Evolutionary conservation across 257 asterid genomes (phyloP).

Genomic region (Parsonsia alboflavescens): DNA sequence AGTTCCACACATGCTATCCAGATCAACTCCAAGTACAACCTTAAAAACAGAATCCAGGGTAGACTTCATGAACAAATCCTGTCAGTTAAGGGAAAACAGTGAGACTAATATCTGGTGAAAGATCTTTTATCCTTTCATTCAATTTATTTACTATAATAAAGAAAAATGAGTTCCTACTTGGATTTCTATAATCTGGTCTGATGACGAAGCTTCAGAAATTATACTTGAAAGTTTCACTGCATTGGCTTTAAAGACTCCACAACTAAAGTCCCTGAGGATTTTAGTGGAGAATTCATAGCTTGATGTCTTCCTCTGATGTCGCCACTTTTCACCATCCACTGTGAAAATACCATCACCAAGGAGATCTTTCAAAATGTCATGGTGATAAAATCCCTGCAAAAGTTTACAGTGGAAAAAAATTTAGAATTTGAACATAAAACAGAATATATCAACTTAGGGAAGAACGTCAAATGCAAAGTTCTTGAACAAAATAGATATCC

Average conservation of each 20-base stretch:
- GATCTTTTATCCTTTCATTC: not conserved
- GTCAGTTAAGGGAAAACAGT: slow-evolving; percentile 5
- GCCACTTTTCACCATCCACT: slow-evolving; percentile 61
- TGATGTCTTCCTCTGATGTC: slow-evolving; percentile 54
- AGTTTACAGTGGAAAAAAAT: not conserved
- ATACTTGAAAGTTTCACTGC: slow-evolving; percentile 46
- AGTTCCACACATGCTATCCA: slow-evolving; percentile 45
- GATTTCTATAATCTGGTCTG: slow-evolving; percentile 37
- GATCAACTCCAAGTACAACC: slow-evolving; percentile 63
- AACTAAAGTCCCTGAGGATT: slow-evolving; percentile 56
- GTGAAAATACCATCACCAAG: slow-evolving; percentile 66
- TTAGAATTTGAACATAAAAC: not conserved
- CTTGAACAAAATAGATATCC: not conserved
- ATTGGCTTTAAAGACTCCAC: slow-evolving; percentile 43
- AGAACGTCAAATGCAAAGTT: not conserved
- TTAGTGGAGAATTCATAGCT: slow-evolving; percentile 63
- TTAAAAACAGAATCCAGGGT: slow-evolving; percentile 61
- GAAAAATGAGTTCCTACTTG: slow-evolving; percentile 29
- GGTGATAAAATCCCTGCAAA: slow-evolving; percentile 47
- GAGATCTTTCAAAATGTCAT: slow-evolving; percentile 44
- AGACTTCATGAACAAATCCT: slow-evolving; percentile 66
- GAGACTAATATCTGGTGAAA: not conserved
- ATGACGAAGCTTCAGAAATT: slow-evolving; percentile 30
- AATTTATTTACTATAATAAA: not conserved
- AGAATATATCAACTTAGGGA: not conserved